Conservation (phyloP, 2,329 filamentous ascomycete genomes). For the Penicillium sp. region DNA sequence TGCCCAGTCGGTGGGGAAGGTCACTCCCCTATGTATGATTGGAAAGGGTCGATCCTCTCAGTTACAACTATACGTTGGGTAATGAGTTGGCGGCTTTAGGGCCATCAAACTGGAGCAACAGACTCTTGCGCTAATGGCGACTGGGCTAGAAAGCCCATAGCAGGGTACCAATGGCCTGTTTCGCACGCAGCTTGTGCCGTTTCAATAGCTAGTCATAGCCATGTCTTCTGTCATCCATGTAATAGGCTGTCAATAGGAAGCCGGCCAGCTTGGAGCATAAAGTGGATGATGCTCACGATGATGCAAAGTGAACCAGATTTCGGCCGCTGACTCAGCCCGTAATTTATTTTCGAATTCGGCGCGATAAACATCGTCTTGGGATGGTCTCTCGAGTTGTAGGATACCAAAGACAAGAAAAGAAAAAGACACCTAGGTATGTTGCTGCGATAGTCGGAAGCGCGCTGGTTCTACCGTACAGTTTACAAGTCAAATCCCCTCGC, state of each 20-base stretch:
- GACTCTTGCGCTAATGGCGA: constrained; percentile 4
- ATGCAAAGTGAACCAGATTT: constrained; percentile 25
- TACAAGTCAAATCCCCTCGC: background rate
- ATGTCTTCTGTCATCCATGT: background rate
- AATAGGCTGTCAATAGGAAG: background rate
- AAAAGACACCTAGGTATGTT: background rate
- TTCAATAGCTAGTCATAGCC: background rate
- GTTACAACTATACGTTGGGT: constrained; percentile 1
- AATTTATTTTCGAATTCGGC: constrained; percentile 13
- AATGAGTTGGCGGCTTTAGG: constrained; percentile 6
- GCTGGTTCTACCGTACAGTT: background rate
- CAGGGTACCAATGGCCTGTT: background rate
- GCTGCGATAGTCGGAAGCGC: background rate
- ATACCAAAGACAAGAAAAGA: background rate
- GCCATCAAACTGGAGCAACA: constrained; percentile 20
- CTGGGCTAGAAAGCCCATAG: background rate
- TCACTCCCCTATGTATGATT: background rate
- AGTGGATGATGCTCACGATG: constrained; percentile 27
- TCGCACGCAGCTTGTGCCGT: background rate
- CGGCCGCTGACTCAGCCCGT: constrained; percentile 18
- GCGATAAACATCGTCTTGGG: constrained; percentile 1
- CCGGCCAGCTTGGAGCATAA: constrained; percentile 2
- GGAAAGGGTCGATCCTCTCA: background rate
- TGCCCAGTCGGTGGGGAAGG: background rate
- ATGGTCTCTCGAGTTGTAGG: background rate